These are phyloP conservation scores for Globisporangium paroecandrum DNA, from an alignment of 352 stramenopile species.

Conservation along the genomic window DNA sequence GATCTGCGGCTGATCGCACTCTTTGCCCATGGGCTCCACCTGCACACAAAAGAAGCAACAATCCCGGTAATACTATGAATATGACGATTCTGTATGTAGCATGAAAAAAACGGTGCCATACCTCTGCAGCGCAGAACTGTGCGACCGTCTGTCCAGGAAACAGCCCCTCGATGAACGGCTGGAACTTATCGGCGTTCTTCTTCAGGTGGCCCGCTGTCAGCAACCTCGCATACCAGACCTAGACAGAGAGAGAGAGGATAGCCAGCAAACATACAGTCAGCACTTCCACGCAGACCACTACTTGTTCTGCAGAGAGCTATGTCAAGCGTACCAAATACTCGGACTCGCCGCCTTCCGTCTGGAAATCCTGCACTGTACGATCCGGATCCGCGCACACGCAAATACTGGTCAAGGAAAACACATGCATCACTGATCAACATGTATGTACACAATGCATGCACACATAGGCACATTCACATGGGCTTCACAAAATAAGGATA, in stretches of 20 bases:
- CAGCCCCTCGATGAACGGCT: slow-evolving; percentile 88
- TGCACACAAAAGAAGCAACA: slow-evolving; percentile 20
- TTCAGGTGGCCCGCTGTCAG: slow-evolving; percentile 87
- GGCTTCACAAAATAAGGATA: slow-evolving; percentile 23
- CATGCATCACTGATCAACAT: not conserved
- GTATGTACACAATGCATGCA: slow-evolving; percentile 10
- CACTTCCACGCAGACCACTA: not conserved
- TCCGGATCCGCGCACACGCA: not conserved
- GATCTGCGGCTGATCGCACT: slow-evolving; percentile 93
- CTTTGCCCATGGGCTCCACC: slow-evolving; percentile 92
- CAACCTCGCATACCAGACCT: slow-evolving; percentile 87
- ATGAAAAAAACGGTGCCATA: slow-evolving; percentile 17
- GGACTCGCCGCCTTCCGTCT: slow-evolving; percentile 80
- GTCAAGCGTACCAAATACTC: slow-evolving; percentile 63
- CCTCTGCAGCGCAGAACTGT: slow-evolving; percentile 81
- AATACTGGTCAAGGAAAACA: slow-evolving; percentile 37
- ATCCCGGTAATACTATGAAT: not conserved
- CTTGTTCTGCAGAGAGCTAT: not conserved
- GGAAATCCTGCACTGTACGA: slow-evolving; percentile 72
- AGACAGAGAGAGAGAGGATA: not conserved
- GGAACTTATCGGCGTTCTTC: slow-evolving; percentile 80
- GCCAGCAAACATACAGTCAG: not conserved
- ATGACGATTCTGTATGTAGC: not conserved
- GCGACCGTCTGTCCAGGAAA: slow-evolving; percentile 75
- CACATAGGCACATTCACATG: slow-evolving; percentile 1